A percentile compares a stretch with the other conserved stretches of the same genome.
Conservation (phyloP, 2,329 filamentous ascomycete species). For the Phyllosticta citribraziliensis region DNA sequence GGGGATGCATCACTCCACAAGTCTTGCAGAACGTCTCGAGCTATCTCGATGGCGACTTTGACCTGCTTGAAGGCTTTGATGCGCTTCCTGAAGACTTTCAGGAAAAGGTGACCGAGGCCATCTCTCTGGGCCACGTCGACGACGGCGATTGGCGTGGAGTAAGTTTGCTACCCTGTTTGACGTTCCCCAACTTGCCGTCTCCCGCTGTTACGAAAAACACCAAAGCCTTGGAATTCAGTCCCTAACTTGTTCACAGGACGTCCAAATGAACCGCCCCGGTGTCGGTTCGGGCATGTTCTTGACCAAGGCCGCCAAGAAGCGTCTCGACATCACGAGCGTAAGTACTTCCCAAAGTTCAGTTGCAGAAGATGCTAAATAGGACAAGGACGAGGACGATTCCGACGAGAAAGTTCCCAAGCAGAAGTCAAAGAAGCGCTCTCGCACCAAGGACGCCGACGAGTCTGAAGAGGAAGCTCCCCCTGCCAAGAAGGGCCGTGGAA, state of each 20-base stretch:
- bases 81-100: conserved; percentile 60
- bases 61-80: conserved; percentile 70
- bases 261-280: conserved; percentile 62
- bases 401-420: conserved; percentile 22
- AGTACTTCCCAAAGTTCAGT: background rate
- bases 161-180: conserved; percentile 29
- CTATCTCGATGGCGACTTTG: conserved; percentile 47
- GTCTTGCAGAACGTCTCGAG: conserved; percentile 59
- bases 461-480: conserved; percentile 19
- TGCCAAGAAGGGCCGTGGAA: conserved; percentile 19
- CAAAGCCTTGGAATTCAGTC: conserved; percentile 10
- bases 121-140: conserved; percentile 71
- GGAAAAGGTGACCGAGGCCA: conserved; percentile 61
- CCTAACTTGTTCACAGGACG: conserved; percentile 46
- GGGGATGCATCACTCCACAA: conserved; percentile 80
- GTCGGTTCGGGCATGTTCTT: conserved; percentile 49
- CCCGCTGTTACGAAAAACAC: background rate
- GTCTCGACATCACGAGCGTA: conserved; percentile 18
- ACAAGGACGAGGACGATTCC: conserved; percentile 19
- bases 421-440: conserved; percentile 27
- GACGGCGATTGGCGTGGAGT: conserved; percentile 84
- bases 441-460: conserved; percentile 22
- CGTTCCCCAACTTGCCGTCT: conserved; percentile 7
- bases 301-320: conserved; percentile 17
- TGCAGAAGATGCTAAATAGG: conserved; percentile 4